Evolutionary conservation across 1,139 yeast genomes (phyloP), one percentile per base, ranked within the genome.

Genomic region (Maudiozyma humilis): DNA sequence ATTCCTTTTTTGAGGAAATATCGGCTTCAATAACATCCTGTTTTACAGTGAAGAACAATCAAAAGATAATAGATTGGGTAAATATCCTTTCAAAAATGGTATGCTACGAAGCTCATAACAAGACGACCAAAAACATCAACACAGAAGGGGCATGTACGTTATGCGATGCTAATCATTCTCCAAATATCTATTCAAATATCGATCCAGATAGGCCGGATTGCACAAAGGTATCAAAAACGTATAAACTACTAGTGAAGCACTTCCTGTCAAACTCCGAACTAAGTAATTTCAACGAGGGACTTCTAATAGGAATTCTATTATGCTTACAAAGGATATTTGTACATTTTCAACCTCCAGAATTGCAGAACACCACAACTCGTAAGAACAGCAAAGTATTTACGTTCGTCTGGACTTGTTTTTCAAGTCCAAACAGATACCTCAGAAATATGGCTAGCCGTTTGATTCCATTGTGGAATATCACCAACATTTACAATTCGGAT

Each of bases 361-460:
- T 61, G 10, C 35, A 38, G 13, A 38, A 49, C 43, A 35, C 44
- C 59, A 34, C 18, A 8, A 45, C 51, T 1, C 37, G 31, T 17
- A 32, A 12, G 8, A 32, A 47, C 1, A 48, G 47, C 2, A 52
- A 53, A 29, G 44, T 44, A 4, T 58, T 55, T 34, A 44, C 44
- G 10, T 14, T 70, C 54, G 44, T 47, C 59, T 17, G 51, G 49
- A 42, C 44, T 30, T 34, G 63, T 60, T 45, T 61, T 62, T 38
- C 51, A 45, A 14, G 65, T 67, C 56, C 57, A 8, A 70, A 73
- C 47, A 65, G 88, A 50, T 80, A 76, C 45, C 67, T 78, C 0
- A 59, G 88, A 38, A 49, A 80, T 12, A 53, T 77, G 3, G 66
- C 76, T 1, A 66, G 75, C 0, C 54, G 62, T 38, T 30, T 63